Evolutionary conservation across 1,284 basidiomycete species (phyloP).

Genomic region (Leccinum subrobustum): DNA sequence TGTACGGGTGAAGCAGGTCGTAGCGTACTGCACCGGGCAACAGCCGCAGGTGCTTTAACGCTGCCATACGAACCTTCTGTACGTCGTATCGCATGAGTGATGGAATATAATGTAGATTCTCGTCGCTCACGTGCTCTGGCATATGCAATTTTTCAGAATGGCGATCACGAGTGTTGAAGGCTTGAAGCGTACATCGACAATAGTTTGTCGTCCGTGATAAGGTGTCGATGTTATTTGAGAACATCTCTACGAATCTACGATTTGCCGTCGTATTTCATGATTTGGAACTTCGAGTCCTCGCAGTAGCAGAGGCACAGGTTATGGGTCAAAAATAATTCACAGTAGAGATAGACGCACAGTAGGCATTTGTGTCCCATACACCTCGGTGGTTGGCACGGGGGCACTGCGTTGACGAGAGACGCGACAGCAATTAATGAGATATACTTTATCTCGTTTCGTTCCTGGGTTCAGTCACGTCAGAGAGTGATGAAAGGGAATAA

Average conservation of each 20-base stretch:
- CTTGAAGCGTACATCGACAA: conserved; percentile 68
- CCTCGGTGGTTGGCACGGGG: conserved; percentile 41
- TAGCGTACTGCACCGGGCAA: conserved; percentile 78
- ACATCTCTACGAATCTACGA: conserved; percentile 62
- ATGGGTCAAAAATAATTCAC: conserved; percentile 2
- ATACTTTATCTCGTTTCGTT: conserved; percentile 55
- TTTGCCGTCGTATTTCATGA: conserved; percentile 69
- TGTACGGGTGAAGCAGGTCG: conserved; percentile 76
- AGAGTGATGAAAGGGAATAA: background rate
- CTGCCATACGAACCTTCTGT: conserved; percentile 73
- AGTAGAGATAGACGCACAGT: conserved; percentile 45
- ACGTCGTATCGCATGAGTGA: conserved; percentile 2
- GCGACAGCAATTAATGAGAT: conserved; percentile 78
- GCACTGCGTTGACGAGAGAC: conserved; percentile 78
- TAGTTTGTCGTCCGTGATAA: conserved; percentile 47
- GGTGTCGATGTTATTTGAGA: conserved; percentile 70
- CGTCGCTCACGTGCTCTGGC: conserved; percentile 51
- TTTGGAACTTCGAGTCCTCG: conserved; percentile 82
- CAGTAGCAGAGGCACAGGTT: conserved; percentile 89
- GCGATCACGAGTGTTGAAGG: conserved; percentile 53
- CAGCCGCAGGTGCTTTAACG: conserved; percentile 71
- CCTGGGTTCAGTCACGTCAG: conserved; percentile 35
- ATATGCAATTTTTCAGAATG: conserved; percentile 66
- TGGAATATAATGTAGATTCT: background rate
- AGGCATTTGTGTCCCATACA: conserved; percentile 66